Percentiles rank a stretch among this genome's conserved stretches.
These are phyloP conservation scores for Avena atlantica DNA, from an alignment of 176 grass and related monocot species.

Conservation along the genomic window DNA sequence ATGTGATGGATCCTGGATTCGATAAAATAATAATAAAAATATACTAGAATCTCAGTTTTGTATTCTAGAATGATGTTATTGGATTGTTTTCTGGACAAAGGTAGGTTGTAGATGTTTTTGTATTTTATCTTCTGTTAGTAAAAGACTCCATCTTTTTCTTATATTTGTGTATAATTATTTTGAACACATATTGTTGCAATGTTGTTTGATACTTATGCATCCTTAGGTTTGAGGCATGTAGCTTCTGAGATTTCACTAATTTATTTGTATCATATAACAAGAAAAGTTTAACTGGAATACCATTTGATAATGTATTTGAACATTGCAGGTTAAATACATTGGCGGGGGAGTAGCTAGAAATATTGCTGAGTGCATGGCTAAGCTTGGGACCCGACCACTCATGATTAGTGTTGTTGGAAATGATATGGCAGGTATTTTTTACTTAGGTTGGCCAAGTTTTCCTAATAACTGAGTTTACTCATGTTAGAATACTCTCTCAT, in stretches of 20 bases:
- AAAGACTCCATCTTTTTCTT: neutral
- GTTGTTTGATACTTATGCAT: constrained; percentile 10
- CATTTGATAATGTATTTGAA: constrained; percentile 31
- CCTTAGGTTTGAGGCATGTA: constrained; percentile 3
- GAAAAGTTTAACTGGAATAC: neutral
- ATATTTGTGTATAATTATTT: neutral
- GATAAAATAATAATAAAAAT: neutral
- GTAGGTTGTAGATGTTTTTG: neutral
- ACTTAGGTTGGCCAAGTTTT: constrained; percentile 4
- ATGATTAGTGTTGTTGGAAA: constrained; percentile 90
- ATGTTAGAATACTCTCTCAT: constrained; percentile 32
- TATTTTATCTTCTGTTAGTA: constrained; percentile 15
- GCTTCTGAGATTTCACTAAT: constrained; percentile 7
- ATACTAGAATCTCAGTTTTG: neutral
- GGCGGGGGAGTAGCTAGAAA: constrained; percentile 91
- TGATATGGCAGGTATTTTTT: constrained; percentile 83
- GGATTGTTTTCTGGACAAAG: neutral
- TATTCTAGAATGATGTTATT: constrained; percentile 7
- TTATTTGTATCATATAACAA: constrained; percentile 8
- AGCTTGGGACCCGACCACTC: constrained; percentile 78
- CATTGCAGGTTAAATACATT: constrained; percentile 73
- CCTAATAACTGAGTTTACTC: constrained; percentile 22
- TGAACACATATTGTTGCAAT: neutral
- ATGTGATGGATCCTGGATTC: neutral
- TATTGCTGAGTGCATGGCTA: constrained; percentile 94